Evolutionary conservation across 2,329 filamentous ascomycete genomes (phyloP).

Genomic region (Neonectria sp.): DNA sequence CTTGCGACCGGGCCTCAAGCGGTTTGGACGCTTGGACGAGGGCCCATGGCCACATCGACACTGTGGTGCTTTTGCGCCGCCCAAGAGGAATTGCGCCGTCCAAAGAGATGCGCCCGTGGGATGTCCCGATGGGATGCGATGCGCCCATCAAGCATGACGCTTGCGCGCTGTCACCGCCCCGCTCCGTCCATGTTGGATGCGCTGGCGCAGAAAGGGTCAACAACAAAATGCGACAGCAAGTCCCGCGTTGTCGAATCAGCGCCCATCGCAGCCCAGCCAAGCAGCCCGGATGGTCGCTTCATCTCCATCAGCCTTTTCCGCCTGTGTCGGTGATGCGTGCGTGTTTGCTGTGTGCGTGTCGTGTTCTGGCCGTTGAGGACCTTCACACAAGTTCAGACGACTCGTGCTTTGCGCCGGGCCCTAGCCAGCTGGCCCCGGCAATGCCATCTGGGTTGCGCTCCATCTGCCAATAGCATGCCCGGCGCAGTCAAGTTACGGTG

Average conservation of each 20-base stretch:
- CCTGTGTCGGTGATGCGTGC: conserved; percentile 19
- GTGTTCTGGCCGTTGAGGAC: conserved; percentile 16
- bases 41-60: conserved; percentile 14
- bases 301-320: conserved; percentile 37
- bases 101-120: conserved; percentile 35
- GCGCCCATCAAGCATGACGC: conserved; percentile 50
- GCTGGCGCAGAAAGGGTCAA: conserved; percentile 47
- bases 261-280: conserved; percentile 44
- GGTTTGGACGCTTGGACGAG: conserved; percentile 10
- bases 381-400: conserved; percentile 10
- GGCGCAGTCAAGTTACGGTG: conserved; percentile 46
- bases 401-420: conserved; percentile 32
- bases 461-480: conserved; percentile 36
- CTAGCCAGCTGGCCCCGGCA: conserved; percentile 16
- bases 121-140: conserved; percentile 46
- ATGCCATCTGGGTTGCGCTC: conserved; percentile 36
- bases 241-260: conserved; percentile 44
- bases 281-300: conserved; percentile 35
- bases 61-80: conserved; percentile 28
- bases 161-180: conserved; percentile 49
- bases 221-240: conserved; percentile 48
- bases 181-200: conserved; percentile 48
- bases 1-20: conserved; percentile 20
- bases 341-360: conserved; percentile 18
- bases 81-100: conserved; percentile 35